These are phyloP conservation scores for Penicillium janthinellum DNA, from an alignment of 2,329 filamentous ascomycete genomes.

Conservation along the genomic window DNA sequence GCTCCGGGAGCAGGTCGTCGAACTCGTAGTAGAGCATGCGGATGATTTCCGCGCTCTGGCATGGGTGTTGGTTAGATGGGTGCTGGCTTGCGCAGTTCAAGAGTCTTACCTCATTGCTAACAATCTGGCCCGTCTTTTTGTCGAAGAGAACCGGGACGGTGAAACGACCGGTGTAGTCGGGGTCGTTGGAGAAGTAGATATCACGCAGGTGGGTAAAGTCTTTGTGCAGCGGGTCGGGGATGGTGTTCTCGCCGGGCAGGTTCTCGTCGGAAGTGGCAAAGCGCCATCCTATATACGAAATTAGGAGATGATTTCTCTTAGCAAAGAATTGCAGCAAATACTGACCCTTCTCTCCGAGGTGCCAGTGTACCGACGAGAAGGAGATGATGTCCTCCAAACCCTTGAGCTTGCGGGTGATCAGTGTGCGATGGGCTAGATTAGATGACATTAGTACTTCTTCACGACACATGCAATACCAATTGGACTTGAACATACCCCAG, in stretches of 20 bases:
- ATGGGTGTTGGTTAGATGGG: neutral
- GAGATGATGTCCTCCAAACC: conserved; percentile 83
- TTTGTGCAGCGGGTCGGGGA: conserved; percentile 61
- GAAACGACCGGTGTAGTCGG: conserved; percentile 74
- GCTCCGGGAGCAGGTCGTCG: conserved; percentile 65
- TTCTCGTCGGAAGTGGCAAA: conserved; percentile 70
- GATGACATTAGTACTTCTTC: conserved; percentile 8
- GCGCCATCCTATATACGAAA: conserved; percentile 66
- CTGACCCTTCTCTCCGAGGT: conserved; percentile 68
- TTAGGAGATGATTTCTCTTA: conserved; percentile 2
- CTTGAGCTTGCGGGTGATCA: conserved; percentile 89
- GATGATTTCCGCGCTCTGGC: conserved; percentile 76
- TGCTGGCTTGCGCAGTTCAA: neutral
- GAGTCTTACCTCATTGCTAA: conserved; percentile 74
- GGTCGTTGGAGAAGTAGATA: conserved; percentile 75
- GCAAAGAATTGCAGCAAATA: neutral
- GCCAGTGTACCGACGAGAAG: conserved; percentile 87
- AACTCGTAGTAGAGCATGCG: conserved; percentile 86
- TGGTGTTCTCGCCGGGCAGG: conserved; percentile 57
- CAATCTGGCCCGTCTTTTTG: conserved; percentile 70
- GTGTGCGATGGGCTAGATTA: conserved; percentile 70
- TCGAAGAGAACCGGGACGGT: conserved; percentile 84
- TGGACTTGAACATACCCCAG: conserved; percentile 60
- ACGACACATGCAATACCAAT: neutral
- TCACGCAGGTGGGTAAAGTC: conserved; percentile 73